Evolutionary conservation across 306 rosid species (phyloP).

Genomic region (Vigna hirtella): DNA sequence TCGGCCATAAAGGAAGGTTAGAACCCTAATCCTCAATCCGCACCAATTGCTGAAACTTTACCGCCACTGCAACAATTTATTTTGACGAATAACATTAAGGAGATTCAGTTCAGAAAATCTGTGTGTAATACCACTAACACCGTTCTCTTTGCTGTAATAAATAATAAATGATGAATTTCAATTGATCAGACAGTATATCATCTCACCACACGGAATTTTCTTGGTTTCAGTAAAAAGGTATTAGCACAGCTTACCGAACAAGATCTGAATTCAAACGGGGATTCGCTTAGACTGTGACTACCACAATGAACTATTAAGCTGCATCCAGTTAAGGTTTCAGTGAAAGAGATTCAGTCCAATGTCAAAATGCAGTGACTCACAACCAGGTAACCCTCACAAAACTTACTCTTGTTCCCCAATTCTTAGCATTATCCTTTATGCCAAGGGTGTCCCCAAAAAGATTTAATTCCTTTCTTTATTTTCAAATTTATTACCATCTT

Average conservation of each 20-base stretch:
- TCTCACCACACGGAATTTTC: neutral
- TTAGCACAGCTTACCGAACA: neutral
- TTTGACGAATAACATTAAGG: too few relatives aligned
- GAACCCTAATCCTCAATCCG: too few relatives aligned
- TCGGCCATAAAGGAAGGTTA: too few relatives aligned
- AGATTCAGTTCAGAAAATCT: too few relatives aligned
- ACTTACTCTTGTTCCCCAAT: neutral
- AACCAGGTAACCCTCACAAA: neutral
- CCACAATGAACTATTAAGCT: too few relatives aligned
- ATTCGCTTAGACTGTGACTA: neutral
- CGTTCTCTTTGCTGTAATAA: neutral
- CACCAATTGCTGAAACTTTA: too few relatives aligned
- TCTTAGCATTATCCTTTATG: slow-evolving; percentile 30
- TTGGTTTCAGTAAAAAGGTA: neutral
- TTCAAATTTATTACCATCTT: slow-evolving; percentile 54
- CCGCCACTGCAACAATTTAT: too few relatives aligned
- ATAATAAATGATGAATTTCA: neutral
- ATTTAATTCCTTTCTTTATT: neutral
- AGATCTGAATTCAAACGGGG: neutral
- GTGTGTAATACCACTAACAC: too few relatives aligned
- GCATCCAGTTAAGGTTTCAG: neutral
- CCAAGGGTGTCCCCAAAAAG: slow-evolving; percentile 40
- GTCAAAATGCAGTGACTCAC: neutral
- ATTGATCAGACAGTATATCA: neutral
- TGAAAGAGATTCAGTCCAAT: neutral